Base-by-base conservation (phyloP, 129 eudicot species). In the Ambrosia trifida region DNA sequence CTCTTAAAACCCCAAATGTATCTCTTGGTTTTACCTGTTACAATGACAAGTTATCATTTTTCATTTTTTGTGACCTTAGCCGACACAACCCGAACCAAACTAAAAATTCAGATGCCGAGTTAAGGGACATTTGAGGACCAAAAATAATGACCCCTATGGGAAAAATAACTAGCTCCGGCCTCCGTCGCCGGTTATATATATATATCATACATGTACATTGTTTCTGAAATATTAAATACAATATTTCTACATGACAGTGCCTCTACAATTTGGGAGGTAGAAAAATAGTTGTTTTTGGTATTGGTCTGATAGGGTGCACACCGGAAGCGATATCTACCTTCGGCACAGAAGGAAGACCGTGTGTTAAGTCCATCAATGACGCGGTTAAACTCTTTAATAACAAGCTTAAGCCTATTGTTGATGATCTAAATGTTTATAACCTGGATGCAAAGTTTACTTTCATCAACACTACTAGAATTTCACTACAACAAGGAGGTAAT, bases 261-360 rank as follows among this genome's bases (percentile, higher is more conserved):
- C 56, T 86, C 52, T 83, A 80, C 58, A 18, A 50, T 1, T 41
- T 18, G 67, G 91, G 88, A 45, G 91, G 86, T 57, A 61, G 91
- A 69, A 86, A 81, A 47, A 66, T 86, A 8, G 91, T 68, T 5
- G 36, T 83, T 17, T 77, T 75, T 38, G 86, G 86, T 32, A 35
- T 86, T n/a, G 84, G 84, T 2, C 38, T 2, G 4, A 35, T 81
- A 38, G 88, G 88, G 13, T 87, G 89, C 73, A 41, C 58, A 10
- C 93, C 93, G 0, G 64, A 58, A 2, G 69, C 64, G 13, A 43
- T 79, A 50, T 30, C 79, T 8, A 51, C 5, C 49, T 30, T 62
- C 35, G 79, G 74, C 7, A 45, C 75, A 0, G 30, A 72, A 3
- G 51, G 64, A 1, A 31, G 17, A n/a, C 49, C 80, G 1, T 86